These are phyloP conservation scores for Aspergillus candidus DNA, from an alignment of 2,329 filamentous ascomycete species.

Conservation along the genomic window DNA sequence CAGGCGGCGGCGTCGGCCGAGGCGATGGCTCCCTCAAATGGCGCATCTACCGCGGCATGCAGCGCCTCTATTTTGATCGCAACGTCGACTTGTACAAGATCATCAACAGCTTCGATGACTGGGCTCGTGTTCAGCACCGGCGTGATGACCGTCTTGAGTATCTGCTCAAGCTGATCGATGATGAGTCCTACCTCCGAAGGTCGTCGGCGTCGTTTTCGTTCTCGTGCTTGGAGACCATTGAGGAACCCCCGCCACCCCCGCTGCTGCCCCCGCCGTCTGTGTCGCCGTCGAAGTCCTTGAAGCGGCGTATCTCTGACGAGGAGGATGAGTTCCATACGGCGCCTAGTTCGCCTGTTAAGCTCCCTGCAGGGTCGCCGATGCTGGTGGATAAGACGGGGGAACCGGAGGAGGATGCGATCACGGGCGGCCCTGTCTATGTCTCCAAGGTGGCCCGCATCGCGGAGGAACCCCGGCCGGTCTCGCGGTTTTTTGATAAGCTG, in stretches of 20 bases:
- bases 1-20: constrained; percentile 2
- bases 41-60: constrained; percentile 24
- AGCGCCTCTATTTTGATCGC: constrained; percentile 25
- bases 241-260: neutral
- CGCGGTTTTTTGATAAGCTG: constrained; percentile 16
- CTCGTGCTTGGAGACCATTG: no score
- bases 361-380: neutral
- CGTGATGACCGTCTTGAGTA: constrained; percentile 22
- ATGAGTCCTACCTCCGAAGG: constrained; percentile 29
- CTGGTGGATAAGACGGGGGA: neutral
- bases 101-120: constrained; percentile 28
- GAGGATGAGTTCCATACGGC: constrained; percentile 27
- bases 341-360: constrained; percentile 25
- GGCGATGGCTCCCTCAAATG: constrained; percentile 15
- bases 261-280: constrained; percentile 6
- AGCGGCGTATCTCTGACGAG: constrained; percentile 14
- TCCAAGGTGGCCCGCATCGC: constrained; percentile 3
- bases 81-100: constrained; percentile 17
- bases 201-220: constrained; percentile 7
- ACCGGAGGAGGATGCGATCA: neutral
- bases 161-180: constrained; percentile 24
- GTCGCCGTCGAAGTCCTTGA: constrained; percentile 3
- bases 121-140: constrained; percentile 16
- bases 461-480: constrained; percentile 1
- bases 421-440: neutral